Conservation (phyloP, 1,284 basidiomycete species). For the Pseudozyma hubeiensis region DNA sequence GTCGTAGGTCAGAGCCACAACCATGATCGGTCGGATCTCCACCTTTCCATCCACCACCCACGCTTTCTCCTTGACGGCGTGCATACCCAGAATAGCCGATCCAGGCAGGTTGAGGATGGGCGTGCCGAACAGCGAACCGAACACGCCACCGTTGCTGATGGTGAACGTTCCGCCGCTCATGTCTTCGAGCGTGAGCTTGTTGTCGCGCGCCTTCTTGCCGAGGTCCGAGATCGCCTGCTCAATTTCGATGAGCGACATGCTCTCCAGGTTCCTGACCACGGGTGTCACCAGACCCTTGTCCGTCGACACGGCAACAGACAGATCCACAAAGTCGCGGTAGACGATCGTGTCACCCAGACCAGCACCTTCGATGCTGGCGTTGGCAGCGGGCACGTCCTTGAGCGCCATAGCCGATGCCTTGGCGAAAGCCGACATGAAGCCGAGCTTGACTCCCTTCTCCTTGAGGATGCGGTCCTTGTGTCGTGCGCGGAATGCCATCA, state of each 20-base stretch:
- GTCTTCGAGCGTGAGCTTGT: slow-evolving; percentile 88
- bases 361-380: slow-evolving; percentile 85
- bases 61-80: slow-evolving; percentile 92
- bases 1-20: slow-evolving; percentile 86
- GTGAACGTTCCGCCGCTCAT: slow-evolving; percentile 95
- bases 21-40: slow-evolving; percentile 96
- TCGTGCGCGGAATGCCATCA: slow-evolving; percentile 92
- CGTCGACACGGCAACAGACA: slow-evolving; percentile 88
- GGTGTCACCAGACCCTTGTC: slow-evolving; percentile 98
- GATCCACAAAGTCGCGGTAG: slow-evolving; percentile 82
- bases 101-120: slow-evolving; percentile 95
- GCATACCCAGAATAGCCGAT: slow-evolving; percentile 94
- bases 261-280: slow-evolving; percentile 90
- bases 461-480: slow-evolving; percentile 96
- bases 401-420: slow-evolving; percentile 87
- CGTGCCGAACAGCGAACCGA: slow-evolving; percentile 94
- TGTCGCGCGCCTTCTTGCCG: slow-evolving; percentile 94
- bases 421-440: slow-evolving; percentile 98
- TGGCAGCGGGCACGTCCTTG: slow-evolving; percentile 91
- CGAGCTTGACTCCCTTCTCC: slow-evolving; percentile 93
- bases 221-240: slow-evolving; percentile 90
- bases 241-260: slow-evolving; percentile 87
- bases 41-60: slow-evolving; percentile 78
- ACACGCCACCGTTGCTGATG: slow-evolving; percentile 99
- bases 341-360: slow-evolving; percentile 85